These are phyloP conservation scores for Backusella luteola DNA, from an alignment of 192 early-diverging fungal species.

Conservation along the genomic window DNA sequence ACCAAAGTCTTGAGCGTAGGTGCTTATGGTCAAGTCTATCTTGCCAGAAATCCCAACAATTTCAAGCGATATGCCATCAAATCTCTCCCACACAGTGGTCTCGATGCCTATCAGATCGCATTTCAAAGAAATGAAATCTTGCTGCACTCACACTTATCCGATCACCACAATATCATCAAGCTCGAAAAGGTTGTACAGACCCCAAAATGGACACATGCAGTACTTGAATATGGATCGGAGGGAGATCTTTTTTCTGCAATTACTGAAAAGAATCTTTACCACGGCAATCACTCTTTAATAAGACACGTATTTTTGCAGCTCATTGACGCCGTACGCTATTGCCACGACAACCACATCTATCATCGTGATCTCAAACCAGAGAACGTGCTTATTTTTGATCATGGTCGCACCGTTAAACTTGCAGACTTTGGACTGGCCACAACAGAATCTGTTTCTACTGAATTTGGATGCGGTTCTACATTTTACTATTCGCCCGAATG, in stretches of 20 bases:
- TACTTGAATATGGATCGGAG: slow-evolving; percentile 79
- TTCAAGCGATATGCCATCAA: slow-evolving; percentile 68
- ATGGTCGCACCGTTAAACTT: slow-evolving; percentile 73
- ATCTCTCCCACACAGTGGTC: slow-evolving; percentile 63
- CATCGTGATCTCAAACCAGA: slow-evolving; percentile 93
- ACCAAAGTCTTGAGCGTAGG: slow-evolving; percentile 62
- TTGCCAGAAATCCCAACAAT: slow-evolving; percentile 56
- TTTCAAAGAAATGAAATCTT: slow-evolving; percentile 67
- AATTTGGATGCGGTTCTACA: slow-evolving; percentile 85
- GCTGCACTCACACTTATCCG: slow-evolving; percentile 60
- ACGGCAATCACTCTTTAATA: slow-evolving; percentile 72
- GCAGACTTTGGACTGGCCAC: slow-evolving; percentile 95
- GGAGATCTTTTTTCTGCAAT: slow-evolving; percentile 97
- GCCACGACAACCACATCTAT: slow-evolving; percentile 73
- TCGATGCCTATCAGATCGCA: slow-evolving; percentile 57
- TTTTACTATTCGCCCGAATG: slow-evolving; percentile 67
- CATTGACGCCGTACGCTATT: slow-evolving; percentile 75
- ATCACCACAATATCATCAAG: slow-evolving; percentile 65
- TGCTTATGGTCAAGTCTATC: slow-evolving; percentile 74
- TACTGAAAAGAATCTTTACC: slow-evolving; percentile 72
- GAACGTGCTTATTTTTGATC: slow-evolving; percentile 62
- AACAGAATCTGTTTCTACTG: slow-evolving; percentile 70
- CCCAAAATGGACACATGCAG: slow-evolving; percentile 61
- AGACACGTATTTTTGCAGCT: slow-evolving; percentile 83
- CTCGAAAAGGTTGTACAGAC: slow-evolving; percentile 66